A percentile compares a stretch with the other conserved stretches of the same genome.
Conservation (phyloP, 2,329 filamentous ascomycete species). For the Stagonosporopsis vannaccii region DNA sequence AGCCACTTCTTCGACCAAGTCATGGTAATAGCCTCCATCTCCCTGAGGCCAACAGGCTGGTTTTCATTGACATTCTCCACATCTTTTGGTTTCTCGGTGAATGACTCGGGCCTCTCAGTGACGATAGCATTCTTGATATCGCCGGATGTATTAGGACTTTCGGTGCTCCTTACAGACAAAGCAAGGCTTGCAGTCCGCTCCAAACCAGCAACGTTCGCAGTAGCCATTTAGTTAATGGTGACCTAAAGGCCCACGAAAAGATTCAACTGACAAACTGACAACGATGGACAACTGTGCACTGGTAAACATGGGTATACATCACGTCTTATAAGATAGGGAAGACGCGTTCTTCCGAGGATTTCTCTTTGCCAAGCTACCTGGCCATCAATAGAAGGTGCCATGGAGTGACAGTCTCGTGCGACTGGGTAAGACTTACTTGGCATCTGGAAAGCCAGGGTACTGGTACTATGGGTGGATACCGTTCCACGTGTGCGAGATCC, state of each 20-base stretch:
- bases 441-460: not conserved
- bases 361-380: slow-evolving; percentile 2
- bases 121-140: not conserved
- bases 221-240: not conserved
- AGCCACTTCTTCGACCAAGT: slow-evolving; percentile 53
- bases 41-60: slow-evolving; percentile 31
- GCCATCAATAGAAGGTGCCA: not conserved
- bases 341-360: not conserved
- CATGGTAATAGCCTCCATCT: slow-evolving; percentile 52
- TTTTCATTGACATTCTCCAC: not conserved
- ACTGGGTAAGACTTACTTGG: slow-evolving; percentile 1
- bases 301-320: not conserved
- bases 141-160: not conserved
- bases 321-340: not conserved
- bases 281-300: not conserved
- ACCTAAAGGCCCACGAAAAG: not conserved
- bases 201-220: not conserved
- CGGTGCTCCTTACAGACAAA: not conserved
- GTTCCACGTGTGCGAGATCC: not conserved
- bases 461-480: not conserved
- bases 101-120: not conserved
- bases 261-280: not conserved
- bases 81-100: not conserved
- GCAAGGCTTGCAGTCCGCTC: slow-evolving; percentile 3
- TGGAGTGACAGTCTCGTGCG: not conserved